Percentiles rank a stretch among this genome's conserved stretches.
Conservation (phyloP, 305 asterid genomes). For the Withania somnifera region DNA sequence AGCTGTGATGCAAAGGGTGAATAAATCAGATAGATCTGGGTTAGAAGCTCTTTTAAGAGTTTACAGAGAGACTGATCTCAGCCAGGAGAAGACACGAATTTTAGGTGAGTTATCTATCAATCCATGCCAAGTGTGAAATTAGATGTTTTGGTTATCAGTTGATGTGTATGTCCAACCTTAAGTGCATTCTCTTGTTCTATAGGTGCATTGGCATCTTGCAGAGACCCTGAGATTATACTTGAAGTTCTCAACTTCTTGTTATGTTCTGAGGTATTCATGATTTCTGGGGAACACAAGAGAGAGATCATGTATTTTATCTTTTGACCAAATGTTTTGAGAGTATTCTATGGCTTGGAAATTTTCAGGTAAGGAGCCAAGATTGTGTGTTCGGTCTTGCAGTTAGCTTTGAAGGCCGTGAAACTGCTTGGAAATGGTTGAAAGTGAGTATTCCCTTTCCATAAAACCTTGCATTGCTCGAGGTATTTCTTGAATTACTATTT, state of each 20-base stretch:
- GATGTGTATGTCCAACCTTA: not conserved
- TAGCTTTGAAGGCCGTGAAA: slow-evolving; percentile 66
- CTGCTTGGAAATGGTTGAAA: slow-evolving; percentile 86
- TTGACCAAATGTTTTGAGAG: not conserved
- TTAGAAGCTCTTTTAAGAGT: slow-evolving; percentile 67
- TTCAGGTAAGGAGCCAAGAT: slow-evolving; percentile 92
- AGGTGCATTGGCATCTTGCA: slow-evolving; percentile 69
- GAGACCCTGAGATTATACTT: slow-evolving; percentile 61
- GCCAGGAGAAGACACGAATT: slow-evolving; percentile 92
- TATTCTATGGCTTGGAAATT: slow-evolving; percentile 6
- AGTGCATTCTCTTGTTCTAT: slow-evolving; percentile 13
- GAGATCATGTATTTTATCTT: not conserved
- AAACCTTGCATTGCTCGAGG: not conserved
- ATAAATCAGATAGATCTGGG: slow-evolving; percentile 60
- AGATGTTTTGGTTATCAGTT: slow-evolving; percentile 9
- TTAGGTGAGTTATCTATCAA: slow-evolving; percentile 34
- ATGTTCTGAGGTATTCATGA: slow-evolving; percentile 56
- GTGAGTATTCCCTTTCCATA: slow-evolving; percentile 30
- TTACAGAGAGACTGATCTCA: slow-evolving; percentile 85
- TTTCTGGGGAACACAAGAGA: not conserved
- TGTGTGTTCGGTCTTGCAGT: slow-evolving; percentile 66
- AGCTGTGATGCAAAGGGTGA: slow-evolving; percentile 54
- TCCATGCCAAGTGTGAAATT: not conserved
- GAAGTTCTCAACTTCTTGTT: slow-evolving; percentile 77
- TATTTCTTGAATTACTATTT: not conserved